Conservation (phyloP, 164 flowering plant species). For the Magnolia kwangsiensis region DNA sequence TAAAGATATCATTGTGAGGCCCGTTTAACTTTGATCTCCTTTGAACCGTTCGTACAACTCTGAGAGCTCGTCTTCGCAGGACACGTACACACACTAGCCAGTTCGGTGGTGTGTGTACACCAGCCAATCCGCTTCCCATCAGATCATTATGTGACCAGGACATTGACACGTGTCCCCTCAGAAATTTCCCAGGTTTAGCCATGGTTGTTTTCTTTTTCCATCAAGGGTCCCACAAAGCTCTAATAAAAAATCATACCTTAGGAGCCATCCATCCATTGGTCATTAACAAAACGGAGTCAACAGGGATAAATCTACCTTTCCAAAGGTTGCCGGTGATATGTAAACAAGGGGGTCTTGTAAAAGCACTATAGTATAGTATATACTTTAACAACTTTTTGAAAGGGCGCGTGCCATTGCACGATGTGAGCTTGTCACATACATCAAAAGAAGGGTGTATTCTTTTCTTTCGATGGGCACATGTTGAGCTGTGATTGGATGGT, state of each 20-base stretch:
- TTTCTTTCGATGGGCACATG: background rate
- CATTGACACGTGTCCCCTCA: too few species aligned
- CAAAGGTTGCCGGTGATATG: constrained; percentile 8
- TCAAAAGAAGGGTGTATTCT: background rate
- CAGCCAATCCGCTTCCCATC: too few species aligned
- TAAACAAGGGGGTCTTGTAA: background rate
- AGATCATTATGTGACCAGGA: too few species aligned
- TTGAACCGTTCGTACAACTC: too few species aligned
- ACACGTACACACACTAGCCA: too few species aligned
- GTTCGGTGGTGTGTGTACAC: too few species aligned
- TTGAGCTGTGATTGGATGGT: background rate
- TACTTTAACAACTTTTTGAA: background rate
- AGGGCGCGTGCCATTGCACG: constrained; percentile 15
- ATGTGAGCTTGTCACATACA: constrained; percentile 2
- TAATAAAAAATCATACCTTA: background rate
- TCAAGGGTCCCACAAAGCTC: background rate
- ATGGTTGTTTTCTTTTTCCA: background rate
- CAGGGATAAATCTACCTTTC: constrained; percentile 6
- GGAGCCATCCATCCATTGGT: background rate
- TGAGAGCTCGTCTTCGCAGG: too few species aligned
- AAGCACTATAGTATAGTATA: background rate
- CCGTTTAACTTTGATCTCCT: too few species aligned
- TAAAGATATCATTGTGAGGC: too few species aligned
- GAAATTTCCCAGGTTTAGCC: too few species aligned
- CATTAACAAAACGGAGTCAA: constrained; percentile 7